phyloP scores from a whole-genome alignment of 495 filamentous ascomycete genomes.

The Xylaria scruposa region DNA sequence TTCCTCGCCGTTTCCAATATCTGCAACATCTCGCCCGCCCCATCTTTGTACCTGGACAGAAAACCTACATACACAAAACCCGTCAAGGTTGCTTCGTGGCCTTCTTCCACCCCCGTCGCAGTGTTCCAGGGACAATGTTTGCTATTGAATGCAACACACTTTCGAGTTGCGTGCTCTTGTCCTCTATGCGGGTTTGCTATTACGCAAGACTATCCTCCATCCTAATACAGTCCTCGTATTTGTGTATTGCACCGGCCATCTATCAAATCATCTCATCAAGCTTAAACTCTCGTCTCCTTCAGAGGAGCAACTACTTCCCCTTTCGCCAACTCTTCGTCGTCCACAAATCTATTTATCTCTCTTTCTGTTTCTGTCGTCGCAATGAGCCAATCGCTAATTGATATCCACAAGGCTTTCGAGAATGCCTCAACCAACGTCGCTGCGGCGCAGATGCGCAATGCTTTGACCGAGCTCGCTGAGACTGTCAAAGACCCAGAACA shows the following conservation, averaged over 20 bases:
- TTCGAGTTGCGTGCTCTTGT: not conserved
- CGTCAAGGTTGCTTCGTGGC: conserved; percentile 16
- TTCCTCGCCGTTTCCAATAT: conserved; percentile 9
- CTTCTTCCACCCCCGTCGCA: not conserved
- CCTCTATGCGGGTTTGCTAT: not conserved
- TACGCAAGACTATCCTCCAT: not conserved
- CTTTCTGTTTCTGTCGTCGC: not conserved
- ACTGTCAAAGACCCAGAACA: conserved; percentile 79
- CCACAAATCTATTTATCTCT: not conserved
- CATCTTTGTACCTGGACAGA: conserved; percentile 22
- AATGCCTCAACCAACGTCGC: conserved; percentile 98
- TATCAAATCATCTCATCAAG: not conserved
- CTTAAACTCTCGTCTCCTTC: not conserved
- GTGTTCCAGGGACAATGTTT: not conserved
- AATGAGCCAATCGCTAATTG: conserved; percentile 25
- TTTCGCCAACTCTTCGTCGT: not conserved
- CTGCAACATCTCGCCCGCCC: conserved; percentile 10
- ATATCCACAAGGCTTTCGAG: conserved; percentile 81
- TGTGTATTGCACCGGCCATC: not conserved
- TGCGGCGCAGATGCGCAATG: conserved; percentile 98
- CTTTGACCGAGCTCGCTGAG: conserved; percentile 89
- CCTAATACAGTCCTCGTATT: not conserved
- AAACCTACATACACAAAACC: conserved; percentile 13
- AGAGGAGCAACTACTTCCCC: not conserved
- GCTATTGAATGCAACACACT: conserved; percentile 9